A percentile compares a stretch with the other conserved stretches of the same genome.
phyloP scores from a whole-genome alignment of 2,329 filamentous ascomycete genomes.

The Parastagonospora nodorum region DNA sequence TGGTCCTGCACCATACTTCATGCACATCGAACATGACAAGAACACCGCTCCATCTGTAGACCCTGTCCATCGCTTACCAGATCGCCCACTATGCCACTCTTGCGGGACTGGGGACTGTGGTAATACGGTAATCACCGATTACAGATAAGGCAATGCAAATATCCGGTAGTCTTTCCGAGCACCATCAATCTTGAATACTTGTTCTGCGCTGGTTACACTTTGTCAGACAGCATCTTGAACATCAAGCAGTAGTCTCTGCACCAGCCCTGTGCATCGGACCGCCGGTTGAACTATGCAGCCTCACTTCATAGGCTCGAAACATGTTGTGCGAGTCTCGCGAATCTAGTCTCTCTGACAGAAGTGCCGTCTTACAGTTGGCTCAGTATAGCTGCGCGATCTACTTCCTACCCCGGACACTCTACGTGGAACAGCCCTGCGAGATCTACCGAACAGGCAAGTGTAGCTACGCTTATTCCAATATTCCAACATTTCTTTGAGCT shows the following conservation, averaged over 20 bases:
- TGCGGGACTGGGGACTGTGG: neutral
- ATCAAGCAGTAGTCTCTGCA: constrained; percentile 4
- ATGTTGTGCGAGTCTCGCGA: neutral
- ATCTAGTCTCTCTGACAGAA: neutral
- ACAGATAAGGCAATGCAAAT: constrained; percentile 1
- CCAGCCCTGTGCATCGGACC: constrained; percentile 3
- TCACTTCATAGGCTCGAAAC: neutral
- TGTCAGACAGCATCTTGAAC: neutral
- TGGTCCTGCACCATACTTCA: too few species aligned
- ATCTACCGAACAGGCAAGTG: neutral
- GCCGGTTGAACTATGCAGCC: constrained; percentile 2
- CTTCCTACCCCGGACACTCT: neutral
- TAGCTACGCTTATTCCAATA: neutral
- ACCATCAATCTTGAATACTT: too few species aligned
- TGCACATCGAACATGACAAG: too few species aligned
- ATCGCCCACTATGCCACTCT: neutral
- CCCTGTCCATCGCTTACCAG: neutral
- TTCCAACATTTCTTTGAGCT: neutral
- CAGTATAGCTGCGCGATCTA: neutral
- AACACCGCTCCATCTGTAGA: too few species aligned
- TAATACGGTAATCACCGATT: neutral
- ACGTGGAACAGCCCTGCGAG: neutral
- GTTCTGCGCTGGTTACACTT: neutral
- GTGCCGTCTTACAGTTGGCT: neutral
- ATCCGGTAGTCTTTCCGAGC: neutral